Conservation (phyloP, 148 eudicot genomes). For the Linanthus parryae region DNA sequence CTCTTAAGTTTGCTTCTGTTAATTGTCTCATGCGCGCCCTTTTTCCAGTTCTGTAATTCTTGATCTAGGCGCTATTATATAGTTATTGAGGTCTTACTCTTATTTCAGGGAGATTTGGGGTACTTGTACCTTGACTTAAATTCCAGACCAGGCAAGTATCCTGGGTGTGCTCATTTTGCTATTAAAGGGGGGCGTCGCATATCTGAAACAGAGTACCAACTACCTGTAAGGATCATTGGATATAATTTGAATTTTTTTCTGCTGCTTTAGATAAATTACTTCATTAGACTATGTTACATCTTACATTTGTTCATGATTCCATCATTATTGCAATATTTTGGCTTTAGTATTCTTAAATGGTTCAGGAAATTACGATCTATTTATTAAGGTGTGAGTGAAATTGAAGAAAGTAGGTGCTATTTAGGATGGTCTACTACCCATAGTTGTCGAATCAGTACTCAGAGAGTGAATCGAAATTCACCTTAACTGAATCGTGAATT, state of each 20-base stretch:
- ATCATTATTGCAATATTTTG: too few species aligned
- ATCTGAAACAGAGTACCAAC: slow-evolving; percentile 84
- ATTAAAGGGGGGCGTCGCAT: slow-evolving; percentile 87
- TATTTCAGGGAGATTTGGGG: slow-evolving; percentile 89
- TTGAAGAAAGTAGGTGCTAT: too few species aligned
- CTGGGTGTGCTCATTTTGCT: slow-evolving; percentile 97
- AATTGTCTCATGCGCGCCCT: neutral
- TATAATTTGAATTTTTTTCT: neutral
- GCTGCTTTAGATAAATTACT: neutral
- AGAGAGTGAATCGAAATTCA: too few species aligned
- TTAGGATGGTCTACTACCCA: too few species aligned
- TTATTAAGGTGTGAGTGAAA: too few species aligned
- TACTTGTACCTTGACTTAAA: slow-evolving; percentile 89
- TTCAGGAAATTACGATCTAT: too few species aligned
- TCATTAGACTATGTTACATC: neutral
- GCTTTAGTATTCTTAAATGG: too few species aligned
- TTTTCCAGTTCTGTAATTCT: too few species aligned
- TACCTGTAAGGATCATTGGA: slow-evolving; percentile 97
- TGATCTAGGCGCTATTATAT: too few species aligned
- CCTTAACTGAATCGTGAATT: too few species aligned
- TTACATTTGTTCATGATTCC: neutral
- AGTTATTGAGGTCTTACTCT: too few species aligned
- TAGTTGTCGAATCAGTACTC: too few species aligned
- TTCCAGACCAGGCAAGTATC: slow-evolving; percentile 79
- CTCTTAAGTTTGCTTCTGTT: slow-evolving; percentile 4